These are phyloP conservation scores for Tylopilus felleus DNA, from an alignment of 768 basidiomycete genomes.

Conservation along the genomic window DNA sequence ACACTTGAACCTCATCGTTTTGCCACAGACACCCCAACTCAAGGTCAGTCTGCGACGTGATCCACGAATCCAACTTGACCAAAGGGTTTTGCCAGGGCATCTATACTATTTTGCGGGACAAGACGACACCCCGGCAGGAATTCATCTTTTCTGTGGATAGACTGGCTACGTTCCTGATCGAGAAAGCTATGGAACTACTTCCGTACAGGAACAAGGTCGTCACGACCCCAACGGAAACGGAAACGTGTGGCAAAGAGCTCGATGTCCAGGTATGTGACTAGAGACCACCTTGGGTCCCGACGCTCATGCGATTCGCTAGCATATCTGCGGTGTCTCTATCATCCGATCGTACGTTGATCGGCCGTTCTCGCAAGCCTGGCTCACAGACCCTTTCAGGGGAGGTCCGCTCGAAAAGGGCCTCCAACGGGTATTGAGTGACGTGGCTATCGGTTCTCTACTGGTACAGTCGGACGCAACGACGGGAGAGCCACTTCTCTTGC, in stretches of 20 bases:
- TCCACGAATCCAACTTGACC: neutral
- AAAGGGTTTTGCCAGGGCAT: constrained; percentile 59
- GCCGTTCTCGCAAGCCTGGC: neutral
- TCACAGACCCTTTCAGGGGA: constrained; percentile 48
- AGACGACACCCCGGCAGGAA: constrained; percentile 68
- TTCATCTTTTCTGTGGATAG: constrained; percentile 93
- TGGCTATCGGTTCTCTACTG: constrained; percentile 82
- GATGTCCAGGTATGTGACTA: constrained; percentile 49
- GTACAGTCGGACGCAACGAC: constrained; percentile 83
- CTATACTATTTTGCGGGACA: constrained; percentile 79
- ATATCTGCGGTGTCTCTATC: constrained; percentile 86
- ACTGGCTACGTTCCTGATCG: constrained; percentile 78
- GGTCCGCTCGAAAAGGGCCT: constrained; percentile 90
- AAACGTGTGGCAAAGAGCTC: constrained; percentile 58
- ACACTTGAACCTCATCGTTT: constrained; percentile 55
- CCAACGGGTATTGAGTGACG: constrained; percentile 81
- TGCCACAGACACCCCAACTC: constrained; percentile 79
- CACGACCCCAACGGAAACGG: constrained; percentile 60
- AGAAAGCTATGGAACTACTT: constrained; percentile 80
- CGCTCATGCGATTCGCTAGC: constrained; percentile 35
- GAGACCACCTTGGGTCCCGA: neutral
- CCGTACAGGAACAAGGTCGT: constrained; percentile 64
- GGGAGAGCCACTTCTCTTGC: constrained; percentile 86
- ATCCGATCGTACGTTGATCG: constrained; percentile 67
- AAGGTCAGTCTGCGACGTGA: constrained; percentile 43